phyloP scores from a whole-genome alignment of 73 alveolate species.

The Paramecium bursaria region DNA sequence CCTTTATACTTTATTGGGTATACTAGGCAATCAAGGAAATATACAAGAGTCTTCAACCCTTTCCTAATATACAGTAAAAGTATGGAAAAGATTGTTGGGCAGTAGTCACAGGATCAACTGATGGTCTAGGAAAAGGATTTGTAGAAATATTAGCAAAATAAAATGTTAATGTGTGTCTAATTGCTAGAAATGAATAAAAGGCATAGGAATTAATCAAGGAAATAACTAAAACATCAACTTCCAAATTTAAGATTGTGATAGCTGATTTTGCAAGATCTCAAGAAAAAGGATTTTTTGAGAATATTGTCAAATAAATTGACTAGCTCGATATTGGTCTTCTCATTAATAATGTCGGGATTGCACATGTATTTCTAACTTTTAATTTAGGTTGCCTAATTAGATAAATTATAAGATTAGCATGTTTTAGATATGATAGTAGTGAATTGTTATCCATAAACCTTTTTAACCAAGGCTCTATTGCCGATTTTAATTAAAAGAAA shows the following conservation, averaged over 20 bases:
- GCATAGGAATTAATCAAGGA: slow-evolving; percentile 12
- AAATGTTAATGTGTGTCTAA: slow-evolving; percentile 75
- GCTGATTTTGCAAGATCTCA: slow-evolving; percentile 34
- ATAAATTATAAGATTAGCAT: slow-evolving; percentile 7
- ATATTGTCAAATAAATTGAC: slow-evolving; percentile 18
- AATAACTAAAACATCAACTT: slow-evolving; percentile 18
- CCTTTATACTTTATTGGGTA: no score
- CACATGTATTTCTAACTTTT: slow-evolving; percentile 5
- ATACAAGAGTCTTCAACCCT: slow-evolving; percentile 31
- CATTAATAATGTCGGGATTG: slow-evolving; percentile 45
- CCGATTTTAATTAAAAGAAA: slow-evolving; percentile 40
- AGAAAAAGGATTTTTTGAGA: slow-evolving; percentile 54
- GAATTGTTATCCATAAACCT: slow-evolving; percentile 29
- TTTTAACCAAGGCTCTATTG: slow-evolving; percentile 15
- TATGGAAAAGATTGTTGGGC: slow-evolving; percentile 76
- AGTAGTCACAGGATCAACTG: slow-evolving; percentile 83
- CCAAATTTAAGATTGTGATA: slow-evolving; percentile 2
- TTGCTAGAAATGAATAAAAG: slow-evolving; percentile 72
- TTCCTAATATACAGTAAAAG: slow-evolving; percentile 30
- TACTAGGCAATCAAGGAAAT: no score
- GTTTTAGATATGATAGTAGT: slow-evolving; percentile 37
- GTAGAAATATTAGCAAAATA: slow-evolving; percentile 72
- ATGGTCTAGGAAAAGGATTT: slow-evolving; percentile 80
- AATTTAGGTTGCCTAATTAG: slow-evolving; percentile 12
- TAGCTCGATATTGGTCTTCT: slow-evolving; percentile 34